Percentiles rank a stretch among this genome's conserved stretches.
Conservation (phyloP, 169 alveolate species). For the Plasmodium relictum region DNA sequence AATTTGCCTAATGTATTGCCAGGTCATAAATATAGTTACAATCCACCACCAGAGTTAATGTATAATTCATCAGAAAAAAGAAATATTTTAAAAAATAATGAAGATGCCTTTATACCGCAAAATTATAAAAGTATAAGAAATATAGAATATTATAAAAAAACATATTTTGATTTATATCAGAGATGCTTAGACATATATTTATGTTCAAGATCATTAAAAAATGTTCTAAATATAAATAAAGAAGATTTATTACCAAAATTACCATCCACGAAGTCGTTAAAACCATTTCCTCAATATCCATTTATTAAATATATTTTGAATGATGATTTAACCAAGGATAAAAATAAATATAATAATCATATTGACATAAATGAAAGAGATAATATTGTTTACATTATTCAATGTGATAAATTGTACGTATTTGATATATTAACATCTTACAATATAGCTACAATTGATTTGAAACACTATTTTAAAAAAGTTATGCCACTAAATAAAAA, state of each 20-base stretch:
- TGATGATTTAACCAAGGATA: neutral
- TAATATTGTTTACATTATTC: constrained; percentile 29
- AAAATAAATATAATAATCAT: constrained; percentile 4
- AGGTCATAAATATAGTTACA: constrained; percentile 77
- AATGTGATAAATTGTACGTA: constrained; percentile 23
- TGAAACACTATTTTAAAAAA: constrained; percentile 9
- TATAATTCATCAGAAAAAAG: constrained; percentile 29
- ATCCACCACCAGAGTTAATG: constrained; percentile 75
- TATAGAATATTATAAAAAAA: constrained; percentile 62
- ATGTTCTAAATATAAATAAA: constrained; percentile 65
- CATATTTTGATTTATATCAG: constrained; percentile 71
- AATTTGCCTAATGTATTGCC: constrained; percentile 66
- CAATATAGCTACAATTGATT: constrained; percentile 49
- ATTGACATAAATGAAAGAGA: constrained; percentile 58
- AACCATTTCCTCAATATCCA: constrained; percentile 59
- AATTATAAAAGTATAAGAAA: constrained; percentile 50
- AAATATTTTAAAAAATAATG: constrained; percentile 52
- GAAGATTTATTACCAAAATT: constrained; percentile 74
- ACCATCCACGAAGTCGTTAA: constrained; percentile 45
- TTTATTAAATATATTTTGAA: constrained; percentile 43
- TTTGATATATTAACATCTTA: constrained; percentile 70
- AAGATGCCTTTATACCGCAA: constrained; percentile 44
- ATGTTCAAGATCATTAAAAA: constrained; percentile 59
- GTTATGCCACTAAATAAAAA: neutral
- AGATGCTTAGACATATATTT: constrained; percentile 71